A percentile compares a stretch with the other conserved stretches of the same genome.
Conservation (phyloP, 177 flowering plant species). For the Vitis hybrid region DNA sequence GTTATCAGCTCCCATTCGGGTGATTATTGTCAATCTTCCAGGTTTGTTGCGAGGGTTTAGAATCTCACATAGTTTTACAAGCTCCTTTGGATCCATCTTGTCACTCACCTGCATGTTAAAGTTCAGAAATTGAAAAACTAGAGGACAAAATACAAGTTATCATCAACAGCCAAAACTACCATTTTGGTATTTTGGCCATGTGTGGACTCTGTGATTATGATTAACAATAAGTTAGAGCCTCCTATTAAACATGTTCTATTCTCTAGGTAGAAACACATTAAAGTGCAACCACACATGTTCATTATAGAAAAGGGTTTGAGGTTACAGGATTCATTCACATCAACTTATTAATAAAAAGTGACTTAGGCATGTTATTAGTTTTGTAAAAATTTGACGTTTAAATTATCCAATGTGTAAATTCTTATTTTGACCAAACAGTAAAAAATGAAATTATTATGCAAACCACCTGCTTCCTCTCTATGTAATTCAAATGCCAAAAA, state of each 20-base stretch:
- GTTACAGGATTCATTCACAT: too few relatives aligned
- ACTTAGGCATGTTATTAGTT: too few relatives aligned
- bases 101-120: slow-evolving; percentile 32
- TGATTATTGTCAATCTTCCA: slow-evolving; percentile 34
- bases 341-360: too few relatives aligned
- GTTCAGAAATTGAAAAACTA: background rate
- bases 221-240: too few relatives aligned
- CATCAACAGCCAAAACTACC: background rate
- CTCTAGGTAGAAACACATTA: too few relatives aligned
- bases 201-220: too few relatives aligned
- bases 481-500: background rate
- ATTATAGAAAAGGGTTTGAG: too few relatives aligned
- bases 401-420: too few relatives aligned
- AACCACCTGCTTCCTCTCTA: background rate
- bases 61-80: slow-evolving; percentile 36
- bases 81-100: slow-evolving; percentile 42
- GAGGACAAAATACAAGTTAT: background rate
- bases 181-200: too few relatives aligned
- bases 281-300: too few relatives aligned
- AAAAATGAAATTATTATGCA: background rate
- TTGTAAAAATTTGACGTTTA: too few relatives aligned
- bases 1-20: slow-evolving; percentile 39
- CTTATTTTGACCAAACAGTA: background rate
- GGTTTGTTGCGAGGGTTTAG: slow-evolving; percentile 36
- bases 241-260: too few relatives aligned